phyloP scores from a whole-genome alignment of 805 yeast species.

The Kodamaea nitidulidarum region DNA sequence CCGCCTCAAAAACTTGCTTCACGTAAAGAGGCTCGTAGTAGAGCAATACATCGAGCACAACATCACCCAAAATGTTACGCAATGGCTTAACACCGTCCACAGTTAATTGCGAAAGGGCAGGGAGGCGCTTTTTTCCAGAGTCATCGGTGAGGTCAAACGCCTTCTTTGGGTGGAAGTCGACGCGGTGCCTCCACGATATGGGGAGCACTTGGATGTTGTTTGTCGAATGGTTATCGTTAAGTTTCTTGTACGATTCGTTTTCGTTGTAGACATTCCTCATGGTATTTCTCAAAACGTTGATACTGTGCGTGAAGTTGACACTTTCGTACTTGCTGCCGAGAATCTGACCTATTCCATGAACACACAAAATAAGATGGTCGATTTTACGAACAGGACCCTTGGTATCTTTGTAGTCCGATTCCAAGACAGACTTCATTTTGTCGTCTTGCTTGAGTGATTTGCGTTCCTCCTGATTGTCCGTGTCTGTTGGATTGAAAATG shows the following conservation, averaged over 20 bases:
- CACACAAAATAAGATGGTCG: conserved; percentile 73
- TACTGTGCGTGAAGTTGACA: conserved; percentile 82
- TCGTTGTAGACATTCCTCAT: conserved; percentile 47
- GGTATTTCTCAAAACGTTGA: conserved; percentile 59
- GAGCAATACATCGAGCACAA: conserved; percentile 75
- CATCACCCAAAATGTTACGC: conserved; percentile 79
- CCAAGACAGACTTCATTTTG: conserved; percentile 42
- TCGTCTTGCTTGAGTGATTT: conserved; percentile 13
- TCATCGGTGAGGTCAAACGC: conserved; percentile 32
- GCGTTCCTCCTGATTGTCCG: conserved; percentile 11
- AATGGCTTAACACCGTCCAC: conserved; percentile 74
- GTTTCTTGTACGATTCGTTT: conserved; percentile 34
- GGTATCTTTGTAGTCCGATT: conserved; percentile 45
- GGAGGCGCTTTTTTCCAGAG: conserved; percentile 44
- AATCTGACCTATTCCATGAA: conserved; percentile 94
- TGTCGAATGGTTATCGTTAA: conserved; percentile 30
- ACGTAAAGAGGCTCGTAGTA: conserved; percentile 68
- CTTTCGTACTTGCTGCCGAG: conserved; percentile 74
- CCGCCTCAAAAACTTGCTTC: conserved; percentile 57
- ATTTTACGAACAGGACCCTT: conserved; percentile 27
- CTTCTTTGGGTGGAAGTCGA: conserved; percentile 55
- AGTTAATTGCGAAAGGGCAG: conserved; percentile 67
- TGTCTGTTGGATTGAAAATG: conserved; percentile 20
- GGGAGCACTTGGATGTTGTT: conserved; percentile 82
- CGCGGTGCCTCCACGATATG: conserved; percentile 83